Percentiles rank a stretch among this genome's conserved stretches.
Conservation (phyloP, 495 filamentous ascomycete genomes). For the Poronia punctata region DNA sequence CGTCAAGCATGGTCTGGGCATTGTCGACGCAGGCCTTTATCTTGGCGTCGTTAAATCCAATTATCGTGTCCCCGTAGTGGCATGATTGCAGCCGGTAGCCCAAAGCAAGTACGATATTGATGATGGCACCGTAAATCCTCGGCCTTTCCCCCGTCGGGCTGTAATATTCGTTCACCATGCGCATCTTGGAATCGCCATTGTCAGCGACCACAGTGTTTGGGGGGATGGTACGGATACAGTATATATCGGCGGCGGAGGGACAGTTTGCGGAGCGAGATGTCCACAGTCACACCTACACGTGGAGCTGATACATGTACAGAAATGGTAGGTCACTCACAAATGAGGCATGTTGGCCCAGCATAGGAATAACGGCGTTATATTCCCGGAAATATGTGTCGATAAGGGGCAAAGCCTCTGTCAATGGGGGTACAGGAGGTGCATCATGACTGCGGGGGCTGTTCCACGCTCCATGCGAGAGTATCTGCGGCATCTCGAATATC, state of each 20-base stretch:
- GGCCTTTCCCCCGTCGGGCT: slow-evolving; percentile 12
- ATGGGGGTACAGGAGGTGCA: slow-evolving; percentile 16
- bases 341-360: slow-evolving; percentile 20
- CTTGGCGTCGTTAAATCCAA: slow-evolving; percentile 15
- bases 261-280: too few species aligned
- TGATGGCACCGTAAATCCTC: slow-evolving; percentile 18
- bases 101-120: slow-evolving; percentile 27
- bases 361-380: slow-evolving; percentile 25
- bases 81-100: slow-evolving; percentile 14
- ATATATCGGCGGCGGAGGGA: too few species aligned
- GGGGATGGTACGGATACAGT: neutral
- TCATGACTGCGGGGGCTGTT: neutral
- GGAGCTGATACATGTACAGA: too few species aligned
- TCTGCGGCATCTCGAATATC: neutral
- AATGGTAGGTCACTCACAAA: slow-evolving; percentile 6
- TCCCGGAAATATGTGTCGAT: slow-evolving; percentile 24
- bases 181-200: slow-evolving; percentile 4
- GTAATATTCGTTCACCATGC: slow-evolving; percentile 22
- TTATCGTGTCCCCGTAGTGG: slow-evolving; percentile 10
- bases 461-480: neutral
- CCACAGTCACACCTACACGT: too few species aligned
- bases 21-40: slow-evolving; percentile 22
- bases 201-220: neutral
- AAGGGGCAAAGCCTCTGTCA: slow-evolving; percentile 20
- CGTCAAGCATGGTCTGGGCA: slow-evolving; percentile 24